These are phyloP conservation scores for Fusarium paranaense DNA, from an alignment of 2,329 filamentous ascomycete species.

Conservation along the genomic window DNA sequence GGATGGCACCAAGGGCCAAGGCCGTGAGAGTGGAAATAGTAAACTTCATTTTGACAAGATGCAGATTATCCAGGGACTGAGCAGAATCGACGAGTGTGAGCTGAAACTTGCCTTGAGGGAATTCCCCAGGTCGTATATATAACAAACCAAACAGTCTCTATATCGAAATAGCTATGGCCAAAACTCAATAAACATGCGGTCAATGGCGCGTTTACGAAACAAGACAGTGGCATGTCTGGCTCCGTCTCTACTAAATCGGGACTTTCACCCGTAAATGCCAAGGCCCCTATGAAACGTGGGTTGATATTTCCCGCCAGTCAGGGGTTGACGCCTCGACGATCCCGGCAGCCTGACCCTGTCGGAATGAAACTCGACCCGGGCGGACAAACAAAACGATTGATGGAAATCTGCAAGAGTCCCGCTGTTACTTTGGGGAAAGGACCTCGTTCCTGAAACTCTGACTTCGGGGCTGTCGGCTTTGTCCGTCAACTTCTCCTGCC, in stretches of 20 bases:
- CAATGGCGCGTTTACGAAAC: conserved; percentile 20
- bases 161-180: background rate
- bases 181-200: background rate
- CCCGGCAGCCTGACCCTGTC: conserved; percentile 6
- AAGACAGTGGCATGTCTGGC: conserved; percentile 3
- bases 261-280: conserved; percentile 1
- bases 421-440: background rate
- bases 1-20: conserved; percentile 30
- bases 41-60: conserved; percentile 38
- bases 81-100: background rate
- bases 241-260: conserved; percentile 29
- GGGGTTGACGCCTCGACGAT: background rate
- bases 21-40: conserved; percentile 24
- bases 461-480: background rate
- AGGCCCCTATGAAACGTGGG: conserved; percentile 3
- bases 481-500: background rate
- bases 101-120: background rate
- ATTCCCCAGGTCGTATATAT: conserved; percentile 14
- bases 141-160: background rate
- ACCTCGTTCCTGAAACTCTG: background rate
- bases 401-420: conserved; percentile 3
- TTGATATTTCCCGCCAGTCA: conserved; percentile 34
- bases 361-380: background rate
- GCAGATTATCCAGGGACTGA: background rate
- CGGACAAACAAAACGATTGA: conserved; percentile 20